Evolutionary conservation across 2,329 filamentous ascomycete genomes (phyloP), one percentile per base, ranked within the genome.

Genomic region (Penicillium sp.): DNA sequence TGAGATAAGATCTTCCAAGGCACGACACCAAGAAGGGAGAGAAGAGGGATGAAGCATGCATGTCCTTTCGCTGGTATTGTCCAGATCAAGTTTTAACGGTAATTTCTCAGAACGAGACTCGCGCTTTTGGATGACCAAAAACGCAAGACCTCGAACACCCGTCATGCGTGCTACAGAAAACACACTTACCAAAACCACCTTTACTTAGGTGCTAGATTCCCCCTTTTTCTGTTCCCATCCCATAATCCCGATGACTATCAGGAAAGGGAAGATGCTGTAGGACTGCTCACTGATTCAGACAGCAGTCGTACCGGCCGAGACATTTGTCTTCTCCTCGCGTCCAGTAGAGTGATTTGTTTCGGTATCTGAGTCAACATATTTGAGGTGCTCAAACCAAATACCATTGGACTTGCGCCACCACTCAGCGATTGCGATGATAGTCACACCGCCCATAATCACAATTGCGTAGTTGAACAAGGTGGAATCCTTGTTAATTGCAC

Each of bases 1-100:
- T 21, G 50, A 48, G 54, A 48, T 49, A 4, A 12, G 12, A 29
- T 37, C 52, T 33, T 37, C 43, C 41, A 50, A 41, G 50, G 49
- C 42, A 56, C 48, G 49, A 62, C 54, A 56, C 61, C 41, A 54
- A 56, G 10, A 12, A 49, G 21, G 52, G 38, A 33, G 7, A 56
- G 41, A 53, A 54, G 40, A 52, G 55, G 49, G 49, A 50, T 58
- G 49, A 61, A 62, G 60, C 62, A 63, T 49, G 65, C 65, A 67
- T 67, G 65, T 95, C 89, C 91, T 95, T 93, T 91, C 91, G 91
- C 91, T 91, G 89, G 90, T 90, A 93, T 93, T 93, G 92, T 91
- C 90, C 89, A 90, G 89, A 92, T 92, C 89, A 93, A 93, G 89
- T 93, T 90, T 80, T 81, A 82, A 88, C 90, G 89, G 90, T 93